Conservation (phyloP, 73 alveolate genomes). For the Tetrahymena thermophila region DNA sequence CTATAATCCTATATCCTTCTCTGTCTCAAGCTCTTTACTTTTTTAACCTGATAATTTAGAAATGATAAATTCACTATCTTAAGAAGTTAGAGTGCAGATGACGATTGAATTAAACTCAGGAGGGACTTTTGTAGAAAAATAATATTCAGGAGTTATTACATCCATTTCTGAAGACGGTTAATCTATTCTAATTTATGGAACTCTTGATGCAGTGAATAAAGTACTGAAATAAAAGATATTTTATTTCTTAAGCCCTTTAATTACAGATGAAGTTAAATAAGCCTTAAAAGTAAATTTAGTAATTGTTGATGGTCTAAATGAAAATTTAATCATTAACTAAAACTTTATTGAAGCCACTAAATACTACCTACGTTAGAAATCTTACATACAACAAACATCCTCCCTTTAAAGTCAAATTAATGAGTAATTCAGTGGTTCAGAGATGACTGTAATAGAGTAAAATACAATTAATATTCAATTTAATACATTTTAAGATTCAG, state of each 20-base stretch:
- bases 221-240: background rate
- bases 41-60: background rate
- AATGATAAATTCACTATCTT: background rate
- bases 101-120: background rate
- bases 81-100: background rate
- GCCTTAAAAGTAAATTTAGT: background rate
- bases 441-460: background rate
- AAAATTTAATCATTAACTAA: background rate
- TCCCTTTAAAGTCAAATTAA: background rate
- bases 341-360: background rate
- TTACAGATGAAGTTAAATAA: background rate
- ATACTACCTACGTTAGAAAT: background rate
- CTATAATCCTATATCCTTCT: background rate
- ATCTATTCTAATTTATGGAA: background rate
- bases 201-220: background rate
- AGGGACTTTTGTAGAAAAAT: background rate
- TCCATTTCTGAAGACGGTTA: background rate
- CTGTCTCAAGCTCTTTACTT: background rate
- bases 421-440: background rate
- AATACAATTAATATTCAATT: background rate
- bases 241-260: background rate
- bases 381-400: background rate
- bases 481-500: background rate
- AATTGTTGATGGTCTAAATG: background rate
- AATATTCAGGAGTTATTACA: background rate